Evolutionary conservation across 257 asterid species (phyloP).

Genomic region (Marsdenia floribunda): DNA sequence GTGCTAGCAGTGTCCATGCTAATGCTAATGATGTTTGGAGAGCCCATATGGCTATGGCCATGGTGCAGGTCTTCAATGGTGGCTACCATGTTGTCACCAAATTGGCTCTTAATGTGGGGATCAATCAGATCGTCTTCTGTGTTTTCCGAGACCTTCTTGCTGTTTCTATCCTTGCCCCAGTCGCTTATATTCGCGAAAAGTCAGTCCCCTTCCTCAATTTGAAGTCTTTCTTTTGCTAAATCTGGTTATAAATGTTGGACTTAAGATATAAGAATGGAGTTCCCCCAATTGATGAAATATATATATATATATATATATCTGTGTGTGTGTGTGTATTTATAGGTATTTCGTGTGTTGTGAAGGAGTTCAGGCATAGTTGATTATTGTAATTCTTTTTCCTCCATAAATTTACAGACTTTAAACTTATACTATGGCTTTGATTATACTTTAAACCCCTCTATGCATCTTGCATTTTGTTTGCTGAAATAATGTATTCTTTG

Average conservation of each 20-base stretch:
- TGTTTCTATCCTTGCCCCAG: constrained; percentile 76
- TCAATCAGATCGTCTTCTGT: constrained; percentile 88
- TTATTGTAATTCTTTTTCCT: not conserved
- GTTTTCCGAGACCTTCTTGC: constrained; percentile 77
- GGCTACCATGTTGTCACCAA: constrained; percentile 91
- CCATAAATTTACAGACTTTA: not conserved
- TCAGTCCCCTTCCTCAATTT: constrained; percentile 22
- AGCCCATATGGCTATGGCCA: constrained; percentile 84
- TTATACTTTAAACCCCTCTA: not conserved
- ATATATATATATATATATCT: no score
- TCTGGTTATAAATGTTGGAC: not conserved
- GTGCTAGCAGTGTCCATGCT: not conserved
- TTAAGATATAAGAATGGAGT: not conserved
- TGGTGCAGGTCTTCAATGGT: constrained; percentile 72
- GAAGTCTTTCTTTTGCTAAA: not conserved
- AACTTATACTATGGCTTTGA: not conserved
- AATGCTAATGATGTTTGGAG: constrained; percentile 42
- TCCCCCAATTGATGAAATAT: not conserved
- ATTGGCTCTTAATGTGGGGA: constrained; percentile 88
- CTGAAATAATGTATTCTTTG: not conserved
- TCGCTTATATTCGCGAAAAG: constrained; percentile 89
- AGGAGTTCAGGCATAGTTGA: not conserved
- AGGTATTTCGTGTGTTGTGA: not conserved
- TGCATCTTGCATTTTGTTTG: not conserved
- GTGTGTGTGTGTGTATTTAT: no score